phyloP scores from a whole-genome alignment of 805 yeast species.

The Blastobotrys peoriensis region DNA sequence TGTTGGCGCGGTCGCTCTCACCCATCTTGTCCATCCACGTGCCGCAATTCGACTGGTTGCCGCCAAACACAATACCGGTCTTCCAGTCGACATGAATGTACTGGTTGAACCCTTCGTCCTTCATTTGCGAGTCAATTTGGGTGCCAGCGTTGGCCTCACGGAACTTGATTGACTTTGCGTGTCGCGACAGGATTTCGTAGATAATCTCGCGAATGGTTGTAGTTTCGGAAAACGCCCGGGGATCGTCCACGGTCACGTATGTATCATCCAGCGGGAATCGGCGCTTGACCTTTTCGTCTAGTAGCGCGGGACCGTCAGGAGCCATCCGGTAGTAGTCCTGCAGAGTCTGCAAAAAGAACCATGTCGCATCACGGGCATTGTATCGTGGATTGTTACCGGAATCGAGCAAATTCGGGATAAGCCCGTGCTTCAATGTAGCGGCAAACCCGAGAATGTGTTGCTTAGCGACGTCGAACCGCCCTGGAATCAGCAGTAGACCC shows the following conservation, averaged over 20 bases:
- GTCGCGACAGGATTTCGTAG: slow-evolving; percentile 78
- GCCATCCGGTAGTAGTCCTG: slow-evolving; percentile 71
- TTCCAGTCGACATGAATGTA: slow-evolving; percentile 77
- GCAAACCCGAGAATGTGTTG: slow-evolving; percentile 82
- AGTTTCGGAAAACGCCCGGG: slow-evolving; percentile 67
- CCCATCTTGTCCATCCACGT: slow-evolving; percentile 99
- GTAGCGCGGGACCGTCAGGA: slow-evolving; percentile 61
- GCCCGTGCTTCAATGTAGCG: slow-evolving; percentile 85
- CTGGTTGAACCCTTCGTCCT: slow-evolving; percentile 85
- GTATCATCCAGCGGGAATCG: slow-evolving; percentile 87
- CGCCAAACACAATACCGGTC: slow-evolving; percentile 85
- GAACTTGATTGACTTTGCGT: slow-evolving; percentile 79
- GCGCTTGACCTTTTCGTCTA: slow-evolving; percentile 68
- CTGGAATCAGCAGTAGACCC: slow-evolving; percentile 74
- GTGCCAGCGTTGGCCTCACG: slow-evolving; percentile 96
- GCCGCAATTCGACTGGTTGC: slow-evolving; percentile 89
- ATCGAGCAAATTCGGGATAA: slow-evolving; percentile 88
- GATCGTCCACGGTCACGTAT: slow-evolving; percentile 61
- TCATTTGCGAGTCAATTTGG: slow-evolving; percentile 84
- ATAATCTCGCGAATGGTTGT: slow-evolving; percentile 69
- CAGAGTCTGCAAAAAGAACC: slow-evolving; percentile 87
- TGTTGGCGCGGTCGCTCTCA: slow-evolving; percentile 75
- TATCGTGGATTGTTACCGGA: slow-evolving; percentile 92
- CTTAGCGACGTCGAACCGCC: slow-evolving; percentile 72
- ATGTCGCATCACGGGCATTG: slow-evolving; percentile 94